Percentiles rank a stretch among this genome's conserved stretches.
phyloP scores from a whole-genome alignment of 1,284 basidiomycete species.

The Pseudozyma sp. region DNA sequence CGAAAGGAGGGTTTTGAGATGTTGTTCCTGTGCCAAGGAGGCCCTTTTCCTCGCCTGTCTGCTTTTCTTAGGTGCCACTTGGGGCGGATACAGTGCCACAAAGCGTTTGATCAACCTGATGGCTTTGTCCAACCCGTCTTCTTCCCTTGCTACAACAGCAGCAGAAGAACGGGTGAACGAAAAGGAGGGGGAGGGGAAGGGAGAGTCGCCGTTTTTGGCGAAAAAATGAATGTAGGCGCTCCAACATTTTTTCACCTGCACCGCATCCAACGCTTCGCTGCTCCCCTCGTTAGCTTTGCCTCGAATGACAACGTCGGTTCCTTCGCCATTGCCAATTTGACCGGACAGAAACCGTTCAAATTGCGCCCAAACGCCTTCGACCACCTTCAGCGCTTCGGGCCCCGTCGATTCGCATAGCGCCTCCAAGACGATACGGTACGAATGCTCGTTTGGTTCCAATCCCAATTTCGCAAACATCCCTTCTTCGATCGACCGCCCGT shows the following conservation, averaged over 20 bases:
- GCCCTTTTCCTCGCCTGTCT: slow-evolving; percentile 1
- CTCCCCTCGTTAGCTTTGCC: neutral
- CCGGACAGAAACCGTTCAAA: slow-evolving; percentile 16
- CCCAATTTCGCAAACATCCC: slow-evolving; percentile 46
- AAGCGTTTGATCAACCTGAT: slow-evolving; percentile 11
- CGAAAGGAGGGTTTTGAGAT: neutral
- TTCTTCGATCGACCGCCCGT: slow-evolving; percentile 11
- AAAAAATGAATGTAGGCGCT: slow-evolving; percentile 44
- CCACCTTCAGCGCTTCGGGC: neutral
- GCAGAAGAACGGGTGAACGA: no score
- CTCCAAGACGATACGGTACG: slow-evolving; percentile 47
- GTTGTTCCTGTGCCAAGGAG: neutral
- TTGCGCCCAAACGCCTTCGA: slow-evolving; percentile 38
- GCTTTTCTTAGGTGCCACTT: neutral
- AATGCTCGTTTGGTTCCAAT: slow-evolving; percentile 54
- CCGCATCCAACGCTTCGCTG: slow-evolving; percentile 14
- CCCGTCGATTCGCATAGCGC: slow-evolving; percentile 8
- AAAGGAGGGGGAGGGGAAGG: neutral
- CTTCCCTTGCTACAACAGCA: no score
- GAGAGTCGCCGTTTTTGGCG: slow-evolving; percentile 47
- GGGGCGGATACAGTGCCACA: slow-evolving; percentile 25
- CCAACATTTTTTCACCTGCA: slow-evolving; percentile 43
- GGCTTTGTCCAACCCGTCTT: slow-evolving; percentile 16
- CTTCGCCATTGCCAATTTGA: neutral
- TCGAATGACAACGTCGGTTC: neutral